A percentile compares a stretch with the other conserved stretches of the same genome.
Evolutionary conservation across 2,329 filamentous ascomycete genomes (phyloP).

Genomic region (Verticillium klebahnii): DNA sequence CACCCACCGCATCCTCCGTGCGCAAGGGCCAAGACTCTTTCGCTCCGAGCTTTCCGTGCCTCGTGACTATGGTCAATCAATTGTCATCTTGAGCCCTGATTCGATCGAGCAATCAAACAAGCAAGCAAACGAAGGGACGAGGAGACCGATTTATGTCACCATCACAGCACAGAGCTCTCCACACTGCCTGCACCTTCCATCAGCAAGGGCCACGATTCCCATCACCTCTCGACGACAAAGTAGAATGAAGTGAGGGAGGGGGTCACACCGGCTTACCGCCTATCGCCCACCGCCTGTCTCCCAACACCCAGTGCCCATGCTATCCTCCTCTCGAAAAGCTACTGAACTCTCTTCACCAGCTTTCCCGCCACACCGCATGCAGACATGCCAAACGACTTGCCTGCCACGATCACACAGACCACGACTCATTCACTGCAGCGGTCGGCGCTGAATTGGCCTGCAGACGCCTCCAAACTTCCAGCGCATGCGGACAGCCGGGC

Average conservation of each 20-base stretch:
- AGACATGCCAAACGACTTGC: neutral
- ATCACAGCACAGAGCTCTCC: neutral
- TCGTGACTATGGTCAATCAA: neutral
- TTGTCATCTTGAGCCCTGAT: neutral
- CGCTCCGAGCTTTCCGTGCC: too few relatives aligned
- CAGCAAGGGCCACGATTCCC: neutral
- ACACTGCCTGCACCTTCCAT: neutral
- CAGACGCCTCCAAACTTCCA: neutral
- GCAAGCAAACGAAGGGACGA: neutral
- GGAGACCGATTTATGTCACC: neutral
- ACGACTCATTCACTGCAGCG: neutral
- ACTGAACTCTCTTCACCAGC: neutral
- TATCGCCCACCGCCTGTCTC: neutral
- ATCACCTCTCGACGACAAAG: neutral
- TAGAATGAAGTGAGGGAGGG: neutral
- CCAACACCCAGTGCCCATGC: neutral
- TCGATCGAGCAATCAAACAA: neutral
- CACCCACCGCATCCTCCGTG: too few relatives aligned
- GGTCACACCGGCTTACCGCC: neutral
- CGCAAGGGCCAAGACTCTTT: too few relatives aligned
- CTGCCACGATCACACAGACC: neutral
- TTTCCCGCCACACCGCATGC: neutral
- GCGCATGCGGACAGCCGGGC: neutral
- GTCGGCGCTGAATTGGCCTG: neutral
- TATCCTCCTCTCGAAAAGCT: neutral